phyloP scores from a whole-genome alignment of 2,329 filamentous ascomycete genomes.

The Scopulariopsis brevicaulis region DNA sequence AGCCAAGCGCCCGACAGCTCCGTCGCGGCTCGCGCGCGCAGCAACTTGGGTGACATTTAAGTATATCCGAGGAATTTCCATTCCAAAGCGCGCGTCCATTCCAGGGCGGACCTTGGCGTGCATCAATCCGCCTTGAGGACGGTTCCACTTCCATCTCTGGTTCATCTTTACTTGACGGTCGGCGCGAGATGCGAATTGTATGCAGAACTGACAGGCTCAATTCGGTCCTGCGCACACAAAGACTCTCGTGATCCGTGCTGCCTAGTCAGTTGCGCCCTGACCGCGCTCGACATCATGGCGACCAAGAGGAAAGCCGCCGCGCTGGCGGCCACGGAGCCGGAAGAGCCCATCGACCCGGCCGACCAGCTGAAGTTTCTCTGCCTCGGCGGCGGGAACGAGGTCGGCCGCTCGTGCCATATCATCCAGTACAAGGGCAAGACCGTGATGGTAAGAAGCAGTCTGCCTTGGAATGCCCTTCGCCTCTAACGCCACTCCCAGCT shows the following conservation, averaged over 20 bases:
- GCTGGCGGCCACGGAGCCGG: slow-evolving; percentile 32
- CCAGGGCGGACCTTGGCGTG: not conserved
- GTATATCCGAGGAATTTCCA: not conserved
- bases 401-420: slow-evolving; percentile 93
- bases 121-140: not conserved
- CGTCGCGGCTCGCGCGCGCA: not conserved
- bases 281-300: slow-evolving; percentile 50
- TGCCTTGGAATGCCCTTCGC: slow-evolving; percentile 9
- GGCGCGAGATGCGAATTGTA: not conserved
- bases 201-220: not conserved
- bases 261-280: not conserved
- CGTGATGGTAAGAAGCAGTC: slow-evolving; percentile 64
- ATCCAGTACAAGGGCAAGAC: slow-evolving; percentile 99
- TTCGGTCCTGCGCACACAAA: not conserved
- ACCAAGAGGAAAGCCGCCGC: slow-evolving; percentile 69
- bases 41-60: not conserved
- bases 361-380: slow-evolving; percentile 94
- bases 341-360: slow-evolving; percentile 83
- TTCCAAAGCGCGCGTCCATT: not conserved
- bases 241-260: not conserved
- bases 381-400: slow-evolving; percentile 91
- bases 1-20: not conserved
- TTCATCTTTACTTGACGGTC: not conserved
- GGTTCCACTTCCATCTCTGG: not conserved
- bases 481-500: slow-evolving; percentile 41